Evolutionary conservation across 129 eudicot species (phyloP).

Genomic region (Escallonia rubra): DNA sequence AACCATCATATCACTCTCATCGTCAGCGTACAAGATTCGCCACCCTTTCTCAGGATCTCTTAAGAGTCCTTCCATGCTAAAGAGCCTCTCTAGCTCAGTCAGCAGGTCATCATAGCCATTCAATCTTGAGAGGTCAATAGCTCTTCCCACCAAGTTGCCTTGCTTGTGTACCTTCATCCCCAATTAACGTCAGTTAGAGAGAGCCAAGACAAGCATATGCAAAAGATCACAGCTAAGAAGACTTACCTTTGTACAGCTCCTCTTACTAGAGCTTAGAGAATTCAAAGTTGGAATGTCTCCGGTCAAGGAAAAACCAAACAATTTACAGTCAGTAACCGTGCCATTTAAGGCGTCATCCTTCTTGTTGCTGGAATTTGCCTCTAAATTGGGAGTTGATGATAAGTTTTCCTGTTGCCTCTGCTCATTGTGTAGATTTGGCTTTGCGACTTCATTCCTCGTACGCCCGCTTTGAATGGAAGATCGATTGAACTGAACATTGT

Average conservation of each 20-base stretch:
- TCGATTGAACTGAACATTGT: conserved; percentile 29
- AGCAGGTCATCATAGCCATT: conserved; percentile 60
- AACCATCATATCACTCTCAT: conserved; percentile 94
- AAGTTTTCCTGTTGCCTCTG: conserved; percentile 24
- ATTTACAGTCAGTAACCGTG: conserved; percentile 41
- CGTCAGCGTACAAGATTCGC: conserved; percentile 78
- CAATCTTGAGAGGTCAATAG: conserved; percentile 71
- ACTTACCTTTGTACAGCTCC: conserved; percentile 89
- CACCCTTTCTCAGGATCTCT: conserved; percentile 62
- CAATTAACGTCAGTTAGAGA: not conserved
- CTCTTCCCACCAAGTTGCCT: conserved; percentile 91
- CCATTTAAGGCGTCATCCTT: conserved; percentile 42
- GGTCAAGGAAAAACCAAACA: conserved; percentile 65
- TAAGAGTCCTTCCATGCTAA: conserved; percentile 77
- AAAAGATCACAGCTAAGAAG: not conserved
- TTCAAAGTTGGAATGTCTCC: conserved; percentile 34
- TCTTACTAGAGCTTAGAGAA: conserved; percentile 53
- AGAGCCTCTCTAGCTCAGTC: conserved; percentile 70
- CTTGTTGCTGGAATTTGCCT: conserved; percentile 33
- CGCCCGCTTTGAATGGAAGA: conserved; percentile 28
- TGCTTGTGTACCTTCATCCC: conserved; percentile 86
- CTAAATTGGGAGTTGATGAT: conserved; percentile 17
- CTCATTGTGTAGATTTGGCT: conserved; percentile 28
- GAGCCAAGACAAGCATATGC: not conserved
- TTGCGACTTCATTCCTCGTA: conserved; percentile 19